These are phyloP conservation scores for Tolypocladium capitatum DNA, from an alignment of 2,329 filamentous ascomycete genomes.

Conservation along the genomic window DNA sequence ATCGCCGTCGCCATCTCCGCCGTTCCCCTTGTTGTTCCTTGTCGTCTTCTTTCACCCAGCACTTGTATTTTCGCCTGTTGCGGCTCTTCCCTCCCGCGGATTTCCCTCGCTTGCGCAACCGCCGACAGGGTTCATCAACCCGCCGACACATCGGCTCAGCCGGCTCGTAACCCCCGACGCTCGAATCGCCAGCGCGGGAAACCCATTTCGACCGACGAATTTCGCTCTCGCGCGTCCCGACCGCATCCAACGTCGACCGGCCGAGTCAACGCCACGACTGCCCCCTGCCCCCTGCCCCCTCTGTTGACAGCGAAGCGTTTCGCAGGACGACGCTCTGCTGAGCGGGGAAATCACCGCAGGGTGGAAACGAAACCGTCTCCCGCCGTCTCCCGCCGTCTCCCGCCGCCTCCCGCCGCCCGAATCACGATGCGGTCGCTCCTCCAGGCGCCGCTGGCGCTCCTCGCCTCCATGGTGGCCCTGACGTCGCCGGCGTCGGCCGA, in stretches of 20 bases:
- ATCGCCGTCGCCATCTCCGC: not conserved
- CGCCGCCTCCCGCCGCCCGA: too few species aligned
- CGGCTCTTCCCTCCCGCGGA: not conserved
- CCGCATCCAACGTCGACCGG: not conserved
- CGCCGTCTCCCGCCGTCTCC: too few species aligned
- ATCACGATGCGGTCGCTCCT: conserved; percentile 34
- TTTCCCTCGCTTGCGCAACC: not conserved
- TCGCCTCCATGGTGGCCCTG: conserved; percentile 30
- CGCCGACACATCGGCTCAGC: too few species aligned
- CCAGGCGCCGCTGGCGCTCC: conserved; percentile 29
- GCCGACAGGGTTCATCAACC: not conserved
- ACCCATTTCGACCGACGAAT: not conserved
- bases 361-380: not conserved
- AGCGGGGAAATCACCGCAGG: conserved; percentile 2
- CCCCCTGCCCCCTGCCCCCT: too few species aligned
- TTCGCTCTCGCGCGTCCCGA: not conserved
- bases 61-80: not conserved
- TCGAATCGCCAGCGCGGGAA: not conserved
- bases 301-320: conserved; percentile 1
- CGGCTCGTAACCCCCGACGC: not conserved
- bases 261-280: too few species aligned
- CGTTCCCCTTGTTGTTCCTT: not conserved
- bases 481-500: conserved; percentile 41
- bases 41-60: not conserved
- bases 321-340: conserved; percentile 1